A percentile compares a stretch with the other conserved stretches of the same genome.
phyloP scores from a whole-genome alignment of 1,284 basidiomycete genomes.

The Caloboletus inedulis region DNA sequence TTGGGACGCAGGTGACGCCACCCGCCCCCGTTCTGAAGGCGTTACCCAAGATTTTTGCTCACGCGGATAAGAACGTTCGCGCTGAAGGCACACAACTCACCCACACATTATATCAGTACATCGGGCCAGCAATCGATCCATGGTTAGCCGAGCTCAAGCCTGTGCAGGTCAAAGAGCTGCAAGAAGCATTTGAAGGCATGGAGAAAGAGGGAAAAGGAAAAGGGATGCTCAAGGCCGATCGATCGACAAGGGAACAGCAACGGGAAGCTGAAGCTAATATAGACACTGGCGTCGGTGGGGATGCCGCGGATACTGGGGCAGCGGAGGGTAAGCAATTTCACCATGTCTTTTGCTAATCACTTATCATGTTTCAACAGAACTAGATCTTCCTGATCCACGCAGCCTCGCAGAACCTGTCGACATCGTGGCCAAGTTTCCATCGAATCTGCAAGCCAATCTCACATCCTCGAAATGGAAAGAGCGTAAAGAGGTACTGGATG shows the following conservation, averaged over 20 bases:
- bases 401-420: slow-evolving; percentile 84
- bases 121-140: slow-evolving; percentile 85
- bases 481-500: slow-evolving; percentile 89
- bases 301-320: slow-evolving; percentile 35
- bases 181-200: slow-evolving; percentile 84
- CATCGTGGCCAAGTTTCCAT: slow-evolving; percentile 72
- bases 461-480: slow-evolving; percentile 98
- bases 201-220: slow-evolving; percentile 83
- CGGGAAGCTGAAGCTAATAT: slow-evolving; percentile 64
- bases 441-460: slow-evolving; percentile 70
- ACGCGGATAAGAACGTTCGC: slow-evolving; percentile 95
- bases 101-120: slow-evolving; percentile 81
- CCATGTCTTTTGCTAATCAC: slow-evolving; percentile 11
- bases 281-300: slow-evolving; percentile 41
- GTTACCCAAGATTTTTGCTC: slow-evolving; percentile 91
- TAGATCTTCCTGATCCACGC: slow-evolving; percentile 70
- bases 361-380: slow-evolving; percentile 33
- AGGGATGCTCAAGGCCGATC: slow-evolving; percentile 74
- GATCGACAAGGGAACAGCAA: slow-evolving; percentile 77
- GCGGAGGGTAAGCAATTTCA: slow-evolving; percentile 24
- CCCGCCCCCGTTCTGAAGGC: slow-evolving; percentile 81
- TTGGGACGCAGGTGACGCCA: slow-evolving; percentile 78
- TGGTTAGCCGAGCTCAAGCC: slow-evolving; percentile 93
- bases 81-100: slow-evolving; percentile 84
- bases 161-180: slow-evolving; percentile 96